Percentiles rank a stretch among this genome's conserved stretches.
Conservation (phyloP, 2,329 filamentous ascomycete species). For the Aureobasidium sp. region DNA sequence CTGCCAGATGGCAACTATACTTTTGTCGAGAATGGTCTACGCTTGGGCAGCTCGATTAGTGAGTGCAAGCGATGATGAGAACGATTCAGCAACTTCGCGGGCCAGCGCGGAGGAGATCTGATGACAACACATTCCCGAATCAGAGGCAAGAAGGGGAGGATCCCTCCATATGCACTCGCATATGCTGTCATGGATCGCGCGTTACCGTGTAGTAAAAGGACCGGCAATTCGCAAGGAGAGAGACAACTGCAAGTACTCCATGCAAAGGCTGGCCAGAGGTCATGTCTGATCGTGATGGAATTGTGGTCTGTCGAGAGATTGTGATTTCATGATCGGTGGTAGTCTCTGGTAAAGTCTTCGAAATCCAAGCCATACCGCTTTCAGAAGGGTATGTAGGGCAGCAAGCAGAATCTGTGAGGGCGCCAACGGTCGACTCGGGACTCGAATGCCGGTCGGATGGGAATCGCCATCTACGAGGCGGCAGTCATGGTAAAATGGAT, state of each 20-base stretch:
- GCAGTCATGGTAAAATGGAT: not conserved
- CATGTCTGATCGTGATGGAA: too few species aligned
- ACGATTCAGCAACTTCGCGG: not conserved
- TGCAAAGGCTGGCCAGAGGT: too few species aligned
- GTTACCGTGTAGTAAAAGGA: too few species aligned
- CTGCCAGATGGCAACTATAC: not conserved
- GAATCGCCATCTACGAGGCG: not conserved
- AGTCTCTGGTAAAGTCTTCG: not conserved
- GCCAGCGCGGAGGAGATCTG: not conserved
- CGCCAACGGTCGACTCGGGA: slow-evolving; percentile 4
- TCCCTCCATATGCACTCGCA: not conserved
- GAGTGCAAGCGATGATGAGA: too few species aligned
- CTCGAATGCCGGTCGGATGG: not conserved
- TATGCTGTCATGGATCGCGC: not conserved
- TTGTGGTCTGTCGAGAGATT: too few species aligned
- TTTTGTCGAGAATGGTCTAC: not conserved
- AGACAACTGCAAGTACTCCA: too few species aligned
- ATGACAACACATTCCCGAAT: not conserved
- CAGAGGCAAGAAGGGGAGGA: not conserved
- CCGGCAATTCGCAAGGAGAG: too few species aligned
- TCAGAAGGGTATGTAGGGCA: slow-evolving; percentile 8
- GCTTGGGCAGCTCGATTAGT: not conserved
- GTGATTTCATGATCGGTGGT: not conserved
- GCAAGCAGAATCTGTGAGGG: slow-evolving; percentile 2
- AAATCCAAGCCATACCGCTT: not conserved